phyloP scores from a whole-genome alignment of 306 rosid genomes.

The Albizia julibrissin region DNA sequence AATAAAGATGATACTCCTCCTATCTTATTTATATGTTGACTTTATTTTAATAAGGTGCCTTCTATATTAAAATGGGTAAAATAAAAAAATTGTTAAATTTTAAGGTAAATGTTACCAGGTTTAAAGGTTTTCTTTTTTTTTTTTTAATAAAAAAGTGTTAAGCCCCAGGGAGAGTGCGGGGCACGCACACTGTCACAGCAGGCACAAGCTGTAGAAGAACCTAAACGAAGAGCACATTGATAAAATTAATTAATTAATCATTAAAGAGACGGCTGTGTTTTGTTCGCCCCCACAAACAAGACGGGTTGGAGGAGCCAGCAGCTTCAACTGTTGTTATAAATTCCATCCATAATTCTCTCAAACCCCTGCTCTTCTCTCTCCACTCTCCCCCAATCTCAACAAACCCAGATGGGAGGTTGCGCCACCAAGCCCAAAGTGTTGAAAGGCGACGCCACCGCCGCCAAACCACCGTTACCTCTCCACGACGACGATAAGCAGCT shows the following conservation, averaged over 20 bases:
- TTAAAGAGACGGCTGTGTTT: background rate
- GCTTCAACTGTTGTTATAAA: background rate
- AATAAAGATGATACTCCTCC: too few relatives aligned
- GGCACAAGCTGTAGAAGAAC: background rate
- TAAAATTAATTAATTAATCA: background rate
- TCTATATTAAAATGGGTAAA: too few relatives aligned
- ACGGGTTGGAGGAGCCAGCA: background rate
- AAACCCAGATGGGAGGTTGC: slow-evolving; percentile 61
- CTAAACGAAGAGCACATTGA: background rate
- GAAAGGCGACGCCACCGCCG: slow-evolving; percentile 9
- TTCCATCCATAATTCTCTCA: background rate
- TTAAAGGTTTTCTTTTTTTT: too few relatives aligned
- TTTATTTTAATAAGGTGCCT: too few relatives aligned
- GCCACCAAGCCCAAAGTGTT: slow-evolving; percentile 63
- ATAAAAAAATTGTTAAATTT: too few relatives aligned
- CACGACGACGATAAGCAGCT: slow-evolving; percentile 19
- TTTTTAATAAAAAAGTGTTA: too few relatives aligned
- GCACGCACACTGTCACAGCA: background rate
- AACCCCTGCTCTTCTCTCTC: background rate
- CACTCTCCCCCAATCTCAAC: background rate
- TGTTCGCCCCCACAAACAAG: background rate
- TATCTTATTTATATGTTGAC: too few relatives aligned
- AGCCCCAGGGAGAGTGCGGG: background rate
- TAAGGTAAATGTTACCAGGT: too few relatives aligned
- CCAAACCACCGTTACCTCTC: slow-evolving; percentile 34